Evolutionary conservation across 225 moss, liverwort and hornwort genomes (phyloP).

Genomic region (Pseudoscleropodium purum): DNA sequence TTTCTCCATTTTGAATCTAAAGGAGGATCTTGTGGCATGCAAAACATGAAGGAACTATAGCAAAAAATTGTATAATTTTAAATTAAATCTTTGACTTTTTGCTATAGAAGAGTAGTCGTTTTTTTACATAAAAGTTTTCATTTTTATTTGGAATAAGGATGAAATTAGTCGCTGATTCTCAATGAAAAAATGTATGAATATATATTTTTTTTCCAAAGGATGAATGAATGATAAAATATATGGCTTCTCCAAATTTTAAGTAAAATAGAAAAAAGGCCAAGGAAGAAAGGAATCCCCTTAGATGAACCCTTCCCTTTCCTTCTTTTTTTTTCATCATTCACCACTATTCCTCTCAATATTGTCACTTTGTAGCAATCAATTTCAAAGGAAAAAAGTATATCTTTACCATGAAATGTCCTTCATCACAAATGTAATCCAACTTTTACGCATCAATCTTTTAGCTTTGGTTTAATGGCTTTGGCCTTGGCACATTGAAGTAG

Average conservation of each 20-base stretch:
- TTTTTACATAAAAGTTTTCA: not conserved
- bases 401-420: not conserved
- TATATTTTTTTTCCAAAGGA: not conserved
- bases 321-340: not conserved
- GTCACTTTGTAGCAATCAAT: not conserved
- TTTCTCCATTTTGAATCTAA: not conserved
- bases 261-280: not conserved
- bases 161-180: fast-evolving
- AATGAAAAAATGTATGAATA: not conserved
- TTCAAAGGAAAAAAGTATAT: fast-evolving
- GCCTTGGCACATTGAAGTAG: fast-evolving
- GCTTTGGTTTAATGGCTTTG: fast-evolving
- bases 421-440: not conserved
- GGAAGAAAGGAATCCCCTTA: not conserved
- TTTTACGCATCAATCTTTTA: fast-evolving
- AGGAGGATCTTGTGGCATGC: not conserved
- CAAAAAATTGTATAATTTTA: not conserved
- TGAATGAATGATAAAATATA: not conserved
- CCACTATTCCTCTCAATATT: not conserved
- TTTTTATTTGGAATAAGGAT: not conserved
- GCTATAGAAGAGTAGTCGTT: not conserved
- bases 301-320: not conserved
- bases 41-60: not conserved
- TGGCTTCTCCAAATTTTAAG: not conserved
- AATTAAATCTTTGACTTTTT: not conserved